phyloP scores from a whole-genome alignment of 148 eudicot genomes.

The Oxyria digyna region DNA sequence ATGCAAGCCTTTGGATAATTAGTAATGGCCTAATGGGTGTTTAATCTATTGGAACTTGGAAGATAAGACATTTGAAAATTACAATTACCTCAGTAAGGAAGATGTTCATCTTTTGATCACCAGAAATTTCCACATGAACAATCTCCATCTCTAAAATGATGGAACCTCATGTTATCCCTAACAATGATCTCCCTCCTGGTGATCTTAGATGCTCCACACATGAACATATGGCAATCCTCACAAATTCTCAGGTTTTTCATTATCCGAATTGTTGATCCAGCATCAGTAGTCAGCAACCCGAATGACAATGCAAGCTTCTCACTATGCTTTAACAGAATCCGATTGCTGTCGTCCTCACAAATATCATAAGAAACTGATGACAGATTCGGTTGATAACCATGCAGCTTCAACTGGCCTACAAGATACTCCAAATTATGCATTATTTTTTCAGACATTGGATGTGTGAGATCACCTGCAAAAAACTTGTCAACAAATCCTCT shows the following conservation, averaged over 20 bases:
- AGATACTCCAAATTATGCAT: slow-evolving; percentile 34
- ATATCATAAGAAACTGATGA: slow-evolving; percentile 38
- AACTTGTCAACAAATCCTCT: slow-evolving; percentile 43
- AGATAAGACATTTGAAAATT: not conserved
- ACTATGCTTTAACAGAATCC: slow-evolving; percentile 37
- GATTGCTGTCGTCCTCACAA: slow-evolving; percentile 38
- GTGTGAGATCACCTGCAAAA: slow-evolving; percentile 56
- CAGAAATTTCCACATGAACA: slow-evolving; percentile 44
- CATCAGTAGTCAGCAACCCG: slow-evolving; percentile 13
- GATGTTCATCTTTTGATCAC: slow-evolving; percentile 3
- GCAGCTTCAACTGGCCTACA: slow-evolving; percentile 32
- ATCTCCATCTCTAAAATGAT: slow-evolving; percentile 40
- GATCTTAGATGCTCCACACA: slow-evolving; percentile 46
- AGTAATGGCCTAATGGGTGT: too few species aligned
- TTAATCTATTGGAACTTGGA: too few species aligned
- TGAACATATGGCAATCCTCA: slow-evolving; percentile 52
- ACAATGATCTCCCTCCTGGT: slow-evolving; percentile 38
- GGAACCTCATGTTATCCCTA: slow-evolving; percentile 55
- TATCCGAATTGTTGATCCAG: slow-evolving; percentile 31
- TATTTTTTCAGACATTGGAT: slow-evolving; percentile 30
- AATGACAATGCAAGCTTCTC: slow-evolving; percentile 29
- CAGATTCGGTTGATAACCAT: slow-evolving; percentile 26
- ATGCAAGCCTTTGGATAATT: not conserved
- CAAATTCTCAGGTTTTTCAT: slow-evolving; percentile 60
- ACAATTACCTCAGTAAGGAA: not conserved